These are phyloP conservation scores for Myriosclerotinia scirpicola DNA, from an alignment of 2,329 filamentous ascomycete genomes.

Conservation along the genomic window DNA sequence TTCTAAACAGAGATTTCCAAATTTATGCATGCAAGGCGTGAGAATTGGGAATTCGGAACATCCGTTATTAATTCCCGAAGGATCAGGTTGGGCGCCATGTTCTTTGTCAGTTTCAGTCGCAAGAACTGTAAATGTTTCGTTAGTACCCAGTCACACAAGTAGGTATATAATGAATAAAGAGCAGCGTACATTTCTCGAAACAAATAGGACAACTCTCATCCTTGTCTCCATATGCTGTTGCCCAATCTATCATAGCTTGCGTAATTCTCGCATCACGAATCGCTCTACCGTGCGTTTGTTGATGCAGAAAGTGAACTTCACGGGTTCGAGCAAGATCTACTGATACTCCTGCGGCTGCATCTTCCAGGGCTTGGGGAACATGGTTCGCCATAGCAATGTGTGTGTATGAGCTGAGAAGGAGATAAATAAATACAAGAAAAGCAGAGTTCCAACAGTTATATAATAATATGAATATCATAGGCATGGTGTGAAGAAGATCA, in stretches of 20 bases:
- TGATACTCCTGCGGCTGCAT: neutral
- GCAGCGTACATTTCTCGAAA: neutral
- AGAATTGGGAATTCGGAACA: neutral
- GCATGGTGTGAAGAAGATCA: conserved; percentile 27
- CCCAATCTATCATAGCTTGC: neutral
- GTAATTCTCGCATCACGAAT: rapidly evolving
- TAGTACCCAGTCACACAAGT: neutral
- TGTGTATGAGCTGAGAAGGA: neutral
- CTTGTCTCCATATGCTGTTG: neutral
- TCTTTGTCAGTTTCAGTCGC: no score
- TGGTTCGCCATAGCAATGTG: neutral
- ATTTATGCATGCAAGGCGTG: conserved; percentile 12
- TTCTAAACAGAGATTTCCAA: neutral
- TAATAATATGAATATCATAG: conserved; percentile 31
- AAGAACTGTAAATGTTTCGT: neutral
- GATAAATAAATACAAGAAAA: neutral
- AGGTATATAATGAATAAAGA: neutral
- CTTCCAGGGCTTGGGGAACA: neutral
- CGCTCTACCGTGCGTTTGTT: no score
- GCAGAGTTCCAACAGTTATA: no score
- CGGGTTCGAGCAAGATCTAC: neutral
- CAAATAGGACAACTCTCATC: neutral
- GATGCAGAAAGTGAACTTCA: neutral
- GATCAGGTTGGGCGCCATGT: neutral
- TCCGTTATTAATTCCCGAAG: no score